Percentiles rank a stretch among this genome's conserved stretches.
Conservation (phyloP, 768 basidiomycete species). For the Russula abietina region DNA sequence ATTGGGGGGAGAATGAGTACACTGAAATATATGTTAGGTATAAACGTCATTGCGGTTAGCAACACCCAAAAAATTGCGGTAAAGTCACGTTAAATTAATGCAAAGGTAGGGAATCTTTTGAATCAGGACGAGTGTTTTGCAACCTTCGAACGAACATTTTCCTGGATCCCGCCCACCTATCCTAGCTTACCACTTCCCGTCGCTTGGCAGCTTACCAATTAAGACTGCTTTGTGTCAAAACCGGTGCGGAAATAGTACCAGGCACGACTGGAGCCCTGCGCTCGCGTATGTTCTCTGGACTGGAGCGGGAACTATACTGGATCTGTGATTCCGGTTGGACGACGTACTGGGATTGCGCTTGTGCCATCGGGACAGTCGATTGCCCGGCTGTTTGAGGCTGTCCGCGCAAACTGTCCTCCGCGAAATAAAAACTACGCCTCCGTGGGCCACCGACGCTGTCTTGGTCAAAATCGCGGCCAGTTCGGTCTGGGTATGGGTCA, state of each 20-base stretch:
- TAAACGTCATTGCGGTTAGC: constrained; percentile 1
- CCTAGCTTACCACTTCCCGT: background rate
- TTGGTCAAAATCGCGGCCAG: constrained; percentile 69
- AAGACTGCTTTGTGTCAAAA: constrained; percentile 76
- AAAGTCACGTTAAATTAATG: background rate
- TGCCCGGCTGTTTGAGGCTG: background rate
- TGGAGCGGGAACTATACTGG: constrained; percentile 33
- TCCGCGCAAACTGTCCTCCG: constrained; percentile 68
- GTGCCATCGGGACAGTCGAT: background rate
- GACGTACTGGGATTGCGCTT: constrained; percentile 40
- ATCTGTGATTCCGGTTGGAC: constrained; percentile 29
- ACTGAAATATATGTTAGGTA: constrained; percentile 1
- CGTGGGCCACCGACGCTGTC: constrained; percentile 69
- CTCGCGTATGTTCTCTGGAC: constrained; percentile 43
- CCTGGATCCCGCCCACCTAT: background rate
- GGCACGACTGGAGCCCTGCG: constrained; percentile 49
- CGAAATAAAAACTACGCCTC: constrained; percentile 78
- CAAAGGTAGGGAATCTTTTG: constrained; percentile 3
- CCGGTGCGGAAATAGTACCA: constrained; percentile 66
- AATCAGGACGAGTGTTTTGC: background rate
- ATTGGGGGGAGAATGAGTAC: background rate
- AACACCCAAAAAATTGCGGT: background rate
- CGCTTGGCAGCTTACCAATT: constrained; percentile 55
- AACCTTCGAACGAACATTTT: background rate
- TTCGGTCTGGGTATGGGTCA: constrained; percentile 45